Evolutionary conservation across 1,139 yeast species (phyloP), one percentile per base, ranked within the genome.

Genomic region (Blastobotrys capitulatus): DNA sequence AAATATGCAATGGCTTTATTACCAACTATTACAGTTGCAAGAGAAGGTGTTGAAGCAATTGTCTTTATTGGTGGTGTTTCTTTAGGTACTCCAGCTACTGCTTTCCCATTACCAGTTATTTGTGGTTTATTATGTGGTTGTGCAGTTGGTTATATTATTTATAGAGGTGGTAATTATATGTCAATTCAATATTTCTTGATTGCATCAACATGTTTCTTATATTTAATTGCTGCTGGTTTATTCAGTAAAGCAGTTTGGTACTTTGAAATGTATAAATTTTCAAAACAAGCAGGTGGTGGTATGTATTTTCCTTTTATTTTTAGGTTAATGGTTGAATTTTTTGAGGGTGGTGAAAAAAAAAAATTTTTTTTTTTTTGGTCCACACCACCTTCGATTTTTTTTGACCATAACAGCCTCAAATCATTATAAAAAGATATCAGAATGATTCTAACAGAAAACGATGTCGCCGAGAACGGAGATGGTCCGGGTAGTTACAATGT

Each of bases 401-500:
- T n/a, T n/a, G n/a, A n/a, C n/a, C n/a, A n/a, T n/a, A n/a, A n/a
- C n/a, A n/a, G n/a, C n/a, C n/a, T n/a, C n/a, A n/a, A n/a, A n/a
- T n/a, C n/a, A n/a, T n/a, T n/a, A n/a, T n/a, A n/a, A n/a, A n/a
- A n/a, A n/a, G n/a, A n/a, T n/a, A n/a, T n/a, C n/a, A n/a, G n/a
- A n/a, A n/a, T n/a, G n/a, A n/a, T n/a, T n/a, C 25, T 22, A 22
- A 22, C 25, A 22, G 7, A 5, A 4, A 22, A 22, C 4, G 25
- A 90, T 64, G 90, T 87, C 57, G 78, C 92, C 44, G 97, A 90
- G 68, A 79, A 80, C 10, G 97, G 97, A 6, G 78, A 82, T 48
- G 97, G 97, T 0, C 96, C 97, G 1, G 97, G 97, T 8, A 86
- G 96, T 1, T 90, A 90, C 68, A 95, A 90, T 65, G 80, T 90